Base-by-base conservation (phyloP, 352 stramenopile genomes). In the Thalassiosira livingstoniorum region DNA sequence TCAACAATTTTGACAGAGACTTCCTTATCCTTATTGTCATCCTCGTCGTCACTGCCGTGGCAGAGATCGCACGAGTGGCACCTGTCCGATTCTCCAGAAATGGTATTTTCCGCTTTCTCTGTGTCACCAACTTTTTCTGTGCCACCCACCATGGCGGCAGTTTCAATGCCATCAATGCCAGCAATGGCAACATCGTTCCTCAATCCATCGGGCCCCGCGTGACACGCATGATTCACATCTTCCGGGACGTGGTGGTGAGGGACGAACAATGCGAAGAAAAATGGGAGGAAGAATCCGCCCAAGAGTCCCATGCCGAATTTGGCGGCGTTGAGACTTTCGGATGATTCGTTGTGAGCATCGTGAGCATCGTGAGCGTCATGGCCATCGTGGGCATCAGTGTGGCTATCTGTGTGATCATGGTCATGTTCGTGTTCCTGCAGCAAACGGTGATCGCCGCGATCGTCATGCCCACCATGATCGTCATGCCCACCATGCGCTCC, bases 271-370 rank as follows among this genome's bases (percentile, higher is more conserved):
- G 62, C 75, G 25, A 95, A 69, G n/a, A 95, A 55, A 80, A 95
- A 89, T 3, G 91, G 90, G 32, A 94, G 72, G 21, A 94, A 75
- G 68, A 95, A 95, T 18, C 92, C 92, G 5, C 82, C 66, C 1
- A 92, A 85, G 70, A 96, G 87, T 43, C 90, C 84, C 60, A 90
- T 89, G 45, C 86, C 88, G 45, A 81, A 95, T 77, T 61, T 94
- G 34, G 75, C 75, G n/a, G 62, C 82, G 37, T 21, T 87, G 90
- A 91, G 25, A 27, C 47, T 58, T 58, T 58, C 47, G 21, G 11
- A 15, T 4, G 11, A 15, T 58, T n/a, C 47, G 5, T 58, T 4
- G 7, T 58, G 11, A 29, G 21, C 21, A n/a, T 58, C 11, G 3
- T 53, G 25, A 42, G 63, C 62, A 4, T 58, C 11, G 25, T 66